Base-by-base conservation (phyloP, 352 stramenopile species). In the Sclerospora graminicola region DNA sequence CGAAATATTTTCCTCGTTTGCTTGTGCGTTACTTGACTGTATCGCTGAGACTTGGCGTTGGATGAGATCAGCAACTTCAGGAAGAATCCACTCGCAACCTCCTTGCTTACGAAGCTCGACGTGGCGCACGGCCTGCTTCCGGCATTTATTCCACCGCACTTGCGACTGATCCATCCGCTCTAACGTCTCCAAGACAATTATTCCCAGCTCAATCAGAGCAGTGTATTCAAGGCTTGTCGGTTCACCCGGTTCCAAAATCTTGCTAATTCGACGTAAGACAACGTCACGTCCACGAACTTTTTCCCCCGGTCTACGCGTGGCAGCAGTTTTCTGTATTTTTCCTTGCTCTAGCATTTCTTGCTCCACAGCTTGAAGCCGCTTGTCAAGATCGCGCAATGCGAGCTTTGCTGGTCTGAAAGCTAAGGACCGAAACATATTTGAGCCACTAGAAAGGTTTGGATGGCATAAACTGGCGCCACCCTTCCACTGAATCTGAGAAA, bases 161-260 rank as follows among this genome's bases (percentile, higher is more conserved):
- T 85, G 69, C 0, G 38, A 52, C 10, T 46, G 21, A 24, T 84
- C 74, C 69, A 89, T 87, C 15, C 78, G 67, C 44, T 87, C 74
- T 10, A 89, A 41, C 0, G 78, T 82, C 51, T 89, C 78, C 8
- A 89, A 55, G 4, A 89, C 61, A 23, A 86, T 69, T 31, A 87
- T 63, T 13, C 67, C 78, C 2, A 89, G 59, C 63, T 89, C 69
- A 46, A 89, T 43, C 10, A 89, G 48, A 10, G 73, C 65, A 48
- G 54, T 77, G 45, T 82, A 48, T 42, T 84, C 66, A 0, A 54
- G 48, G 29, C 67, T 71, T 8, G 53, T 68, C 19, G 69, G 69
- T 32, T 87, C 75, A 5, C 69, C 69, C 10, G 72, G 73, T n/a
- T 80, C 69, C 8, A 83, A 39, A 33, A 89, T 79, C 40, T 70